Base-by-base conservation (phyloP, 2,329 filamentous ascomycete genomes). In the Clonostachys sp. region DNA sequence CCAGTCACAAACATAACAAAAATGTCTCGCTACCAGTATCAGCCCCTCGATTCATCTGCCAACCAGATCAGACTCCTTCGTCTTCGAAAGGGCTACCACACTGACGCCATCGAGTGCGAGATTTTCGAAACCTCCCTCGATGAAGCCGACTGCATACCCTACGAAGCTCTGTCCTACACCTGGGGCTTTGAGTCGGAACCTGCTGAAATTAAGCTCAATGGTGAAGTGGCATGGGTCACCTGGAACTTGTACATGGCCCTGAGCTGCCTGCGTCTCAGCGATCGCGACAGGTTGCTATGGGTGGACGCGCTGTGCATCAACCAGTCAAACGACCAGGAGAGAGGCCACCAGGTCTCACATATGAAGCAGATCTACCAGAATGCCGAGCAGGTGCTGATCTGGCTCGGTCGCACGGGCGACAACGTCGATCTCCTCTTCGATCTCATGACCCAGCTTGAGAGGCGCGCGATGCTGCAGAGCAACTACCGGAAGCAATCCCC, bases 231-330 rank as follows among this genome's bases (percentile, higher is more conserved):
- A 14, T 14, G 16, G n/a, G 20, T 42, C n/a, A 17, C 16, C 16
- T 14, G n/a, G 13, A 42, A 42, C 18, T 20, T 20, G 13, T 17
- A 17, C 13, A 14, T 24, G 13, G 64, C 63, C 24, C 53, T 66
- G 20, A 49, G 45, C 14, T 57, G 61, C 5, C 46, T 66, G 51
- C 53, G 64, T 42, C 53, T 55, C 39, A 36, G 54, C 14, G 53
- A 53, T 8, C 34, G 34, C 18, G 50, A 51, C 35, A 57, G 64
- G 4, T 51, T 63, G 24, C 54, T 70, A 6, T 47, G 52, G 48
- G 42, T 54, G 2, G 48, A 59, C 10, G 48, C 44, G 1, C n/a
- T 53, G 0, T 55, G 50, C 20, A 53, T 55, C 14, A 44, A 53
- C 3, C 48, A 52, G 5, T 10, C 5, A 2, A 44, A 52, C 10